Base-by-base conservation (phyloP, 192 early-diverging fungal species). In the Allomyces javanicus region DNA sequence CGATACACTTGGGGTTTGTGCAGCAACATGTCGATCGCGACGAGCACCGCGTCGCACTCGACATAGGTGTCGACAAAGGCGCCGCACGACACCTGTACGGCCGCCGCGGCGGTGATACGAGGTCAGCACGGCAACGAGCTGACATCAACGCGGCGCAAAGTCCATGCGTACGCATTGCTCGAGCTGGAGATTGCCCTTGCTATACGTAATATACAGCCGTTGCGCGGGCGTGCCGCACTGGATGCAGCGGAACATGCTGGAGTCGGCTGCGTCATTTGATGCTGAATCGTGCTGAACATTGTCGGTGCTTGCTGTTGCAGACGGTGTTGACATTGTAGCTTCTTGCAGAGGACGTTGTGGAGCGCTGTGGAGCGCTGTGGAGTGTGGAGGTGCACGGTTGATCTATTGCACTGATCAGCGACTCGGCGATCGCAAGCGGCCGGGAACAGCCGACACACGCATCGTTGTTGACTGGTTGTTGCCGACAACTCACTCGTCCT, bases 41-140 rank as follows among this genome's bases (percentile, higher is more conserved):
- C 82, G 58, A 91, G 83, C 21, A 91, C 80, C 68, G 85, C 80
- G 69, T 95, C 92, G 73, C 88, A 85, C 74, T 95, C 92, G 45
- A 93, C 82, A 76, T 95, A 95, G 70, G 90, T 90, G 81, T 95
- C 92, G 50, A 89, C 90, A 71, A 92, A 87, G 58, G 85, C 76
- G 44, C 86, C 79, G 75, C 89, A 91, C 27, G 76, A 73, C 27
- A 81, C 76, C 84, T 84, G 26, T 17, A 64, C 44, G 61, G 1
- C 27, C 24, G n/a, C 10, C 43, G 21, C 5, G 65, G 66, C 23
- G 26, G 61, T 67, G 26, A 43, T 23, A 3, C 14, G 24, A 10
- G 21, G 21, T 68, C 25, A 62, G 65, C 26, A 17, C 40, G 33
- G 10, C 4, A 70, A 66, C 5, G 5, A 24, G 10, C 17, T 11